phyloP scores from a whole-genome alignment of 164 flowering plant genomes.

The Liquidambar formosana region DNA sequence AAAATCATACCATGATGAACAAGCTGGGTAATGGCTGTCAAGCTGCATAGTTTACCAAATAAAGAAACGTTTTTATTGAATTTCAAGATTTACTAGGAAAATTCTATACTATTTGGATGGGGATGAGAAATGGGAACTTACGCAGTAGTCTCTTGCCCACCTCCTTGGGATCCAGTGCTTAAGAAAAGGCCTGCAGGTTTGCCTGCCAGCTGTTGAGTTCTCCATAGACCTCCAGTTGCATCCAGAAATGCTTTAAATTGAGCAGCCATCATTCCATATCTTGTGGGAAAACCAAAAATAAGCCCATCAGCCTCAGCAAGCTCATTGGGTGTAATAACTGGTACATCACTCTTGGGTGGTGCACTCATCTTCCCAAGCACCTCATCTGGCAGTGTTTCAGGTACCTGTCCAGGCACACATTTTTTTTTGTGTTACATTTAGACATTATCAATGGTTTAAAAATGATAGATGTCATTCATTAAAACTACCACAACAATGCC shows the following conservation, averaged over 20 bases:
- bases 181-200: conserved; percentile 73
- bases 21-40: conserved; percentile 71
- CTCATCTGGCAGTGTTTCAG: conserved; percentile 60
- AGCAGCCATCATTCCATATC: conserved; percentile 73
- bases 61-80: background rate
- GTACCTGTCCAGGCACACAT: conserved; percentile 38
- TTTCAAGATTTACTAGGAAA: conserved; percentile 2
- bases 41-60: conserved; percentile 28
- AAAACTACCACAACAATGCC: background rate
- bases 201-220: conserved; percentile 54
- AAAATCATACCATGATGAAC: conserved; percentile 73
- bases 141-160: conserved; percentile 76
- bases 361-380: conserved; percentile 66
- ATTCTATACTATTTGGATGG: background rate
- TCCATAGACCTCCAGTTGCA: conserved; percentile 65
- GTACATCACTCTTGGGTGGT: conserved; percentile 61
- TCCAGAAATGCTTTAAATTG: conserved; percentile 68
- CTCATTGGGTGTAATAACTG: conserved; percentile 46
- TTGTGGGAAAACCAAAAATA: conserved; percentile 69
- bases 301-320: conserved; percentile 67
- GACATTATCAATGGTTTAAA: background rate
- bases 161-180: conserved; percentile 73
- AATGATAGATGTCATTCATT: background rate
- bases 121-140: conserved; percentile 25
- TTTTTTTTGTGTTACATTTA: background rate